phyloP scores from a whole-genome alignment of 371 early-diverging fungal genomes.

The Actinomortierella ambigua region DNA sequence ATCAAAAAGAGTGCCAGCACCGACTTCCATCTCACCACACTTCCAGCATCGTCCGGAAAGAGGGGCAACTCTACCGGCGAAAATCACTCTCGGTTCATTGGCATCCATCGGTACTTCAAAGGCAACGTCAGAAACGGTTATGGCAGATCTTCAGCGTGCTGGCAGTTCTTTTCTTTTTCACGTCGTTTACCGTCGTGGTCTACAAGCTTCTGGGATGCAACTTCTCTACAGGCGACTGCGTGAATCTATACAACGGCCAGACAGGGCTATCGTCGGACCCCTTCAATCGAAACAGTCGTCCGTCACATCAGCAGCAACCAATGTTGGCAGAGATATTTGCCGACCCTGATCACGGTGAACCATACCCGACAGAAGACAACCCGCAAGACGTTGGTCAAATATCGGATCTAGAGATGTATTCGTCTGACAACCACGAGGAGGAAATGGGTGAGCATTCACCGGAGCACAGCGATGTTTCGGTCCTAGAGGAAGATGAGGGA shows the following conservation, averaged over 20 bases:
- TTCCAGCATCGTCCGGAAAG: constrained; percentile 1
- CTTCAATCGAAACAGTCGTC: neutral
- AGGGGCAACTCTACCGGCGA: too few relatives aligned
- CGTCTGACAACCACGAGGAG: neutral
- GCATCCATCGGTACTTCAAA: constrained; percentile 38
- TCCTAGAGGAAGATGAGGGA: neutral
- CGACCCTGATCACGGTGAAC: neutral
- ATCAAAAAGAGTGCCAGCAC: neutral
- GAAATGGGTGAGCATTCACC: neutral
- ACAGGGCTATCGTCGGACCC: too few relatives aligned
- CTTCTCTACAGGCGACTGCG: constrained; percentile 26
- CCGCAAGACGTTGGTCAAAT: too few relatives aligned
- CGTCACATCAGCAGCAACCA: neutral
- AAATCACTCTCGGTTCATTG: constrained; percentile 27
- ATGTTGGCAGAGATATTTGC: neutral
- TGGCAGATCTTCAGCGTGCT: constrained; percentile 13
- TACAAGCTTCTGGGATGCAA: constrained; percentile 27
- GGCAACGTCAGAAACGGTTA: constrained; percentile 20
- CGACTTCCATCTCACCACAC: neutral
- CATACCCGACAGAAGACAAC: neutral
- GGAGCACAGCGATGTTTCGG: neutral
- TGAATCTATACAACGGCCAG: too few relatives aligned
- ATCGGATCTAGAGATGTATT: too few relatives aligned
- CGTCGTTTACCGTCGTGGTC: constrained; percentile 23
- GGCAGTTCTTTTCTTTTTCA: constrained; percentile 19